Conservation (phyloP, 2,329 filamentous ascomycete genomes). For the Harringtonia lauricola region DNA sequence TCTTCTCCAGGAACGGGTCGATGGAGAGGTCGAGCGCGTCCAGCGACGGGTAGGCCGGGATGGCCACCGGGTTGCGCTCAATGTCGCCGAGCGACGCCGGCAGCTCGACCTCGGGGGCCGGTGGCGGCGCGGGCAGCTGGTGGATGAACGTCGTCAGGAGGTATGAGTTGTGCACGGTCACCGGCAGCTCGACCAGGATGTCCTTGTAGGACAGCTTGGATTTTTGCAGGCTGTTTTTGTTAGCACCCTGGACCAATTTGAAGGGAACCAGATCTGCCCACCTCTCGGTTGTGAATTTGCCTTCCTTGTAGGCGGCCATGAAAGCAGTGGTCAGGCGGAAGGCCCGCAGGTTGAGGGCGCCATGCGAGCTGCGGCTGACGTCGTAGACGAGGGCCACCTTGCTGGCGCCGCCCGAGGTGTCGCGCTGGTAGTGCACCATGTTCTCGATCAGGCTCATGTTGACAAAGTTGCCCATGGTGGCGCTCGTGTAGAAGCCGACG, state of each 20-base stretch:
- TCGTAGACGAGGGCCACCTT: slow-evolving; percentile 89
- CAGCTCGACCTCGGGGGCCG: slow-evolving; percentile 58
- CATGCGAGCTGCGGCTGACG: slow-evolving; percentile 88
- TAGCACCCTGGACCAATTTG: slow-evolving; percentile 2
- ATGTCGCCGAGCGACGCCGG: slow-evolving; percentile 73
- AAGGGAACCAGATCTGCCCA: slow-evolving; percentile 33
- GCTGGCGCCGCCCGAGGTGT: slow-evolving; percentile 81
- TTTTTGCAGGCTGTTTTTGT: slow-evolving; percentile 71
- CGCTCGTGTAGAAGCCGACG: slow-evolving; percentile 97
- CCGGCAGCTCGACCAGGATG: slow-evolving; percentile 80
- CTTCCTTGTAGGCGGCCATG: slow-evolving; percentile 88
- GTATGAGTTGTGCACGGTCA: slow-evolving; percentile 92
- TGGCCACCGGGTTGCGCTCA: slow-evolving; percentile 47
- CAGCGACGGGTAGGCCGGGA: slow-evolving; percentile 74
- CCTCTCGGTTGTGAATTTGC: slow-evolving; percentile 95
- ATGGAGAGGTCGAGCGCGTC: slow-evolving; percentile 86
- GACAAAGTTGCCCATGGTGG: slow-evolving; percentile 97
- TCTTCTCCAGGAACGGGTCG: slow-evolving; percentile 97
- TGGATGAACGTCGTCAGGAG: slow-evolving; percentile 92
- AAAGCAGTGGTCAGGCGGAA: slow-evolving; percentile 84
- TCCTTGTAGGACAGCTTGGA: slow-evolving; percentile 89
- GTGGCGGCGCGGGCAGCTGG: slow-evolving; percentile 63
- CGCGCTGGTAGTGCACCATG: slow-evolving; percentile 93
- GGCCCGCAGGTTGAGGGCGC: slow-evolving; percentile 77
- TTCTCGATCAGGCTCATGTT: slow-evolving; percentile 95